These are phyloP conservation scores for Macrolepiota albuminosa DNA, from an alignment of 768 basidiomycete genomes.

Conservation along the genomic window DNA sequence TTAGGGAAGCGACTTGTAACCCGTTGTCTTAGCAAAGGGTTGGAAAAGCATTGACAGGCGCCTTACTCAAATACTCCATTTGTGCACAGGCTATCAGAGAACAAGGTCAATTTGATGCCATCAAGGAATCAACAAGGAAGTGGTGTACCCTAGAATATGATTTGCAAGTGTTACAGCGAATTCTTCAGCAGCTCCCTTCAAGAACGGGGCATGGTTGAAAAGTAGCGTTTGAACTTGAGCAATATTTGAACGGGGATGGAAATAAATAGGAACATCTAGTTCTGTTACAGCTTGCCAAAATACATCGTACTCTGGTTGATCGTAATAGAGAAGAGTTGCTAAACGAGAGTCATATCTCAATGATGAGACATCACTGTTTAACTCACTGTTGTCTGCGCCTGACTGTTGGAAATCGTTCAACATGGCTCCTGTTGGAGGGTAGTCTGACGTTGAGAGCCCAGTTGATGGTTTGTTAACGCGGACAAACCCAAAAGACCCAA, in stretches of 20 bases:
- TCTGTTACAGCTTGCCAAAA: constrained; percentile 35
- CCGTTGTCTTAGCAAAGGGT: neutral
- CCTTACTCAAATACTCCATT: constrained; percentile 36
- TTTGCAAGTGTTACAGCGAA: constrained; percentile 34
- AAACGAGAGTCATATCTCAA: neutral
- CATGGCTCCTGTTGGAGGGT: constrained; percentile 24
- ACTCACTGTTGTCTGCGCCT: constrained; percentile 31
- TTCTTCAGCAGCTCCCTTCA: constrained; percentile 30
- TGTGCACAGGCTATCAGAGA: constrained; percentile 23
- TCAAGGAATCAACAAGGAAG: neutral
- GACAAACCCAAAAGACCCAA: constrained; percentile 33
- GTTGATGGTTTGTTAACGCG: neutral
- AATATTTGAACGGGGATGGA: constrained; percentile 31
- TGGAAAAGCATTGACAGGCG: neutral
- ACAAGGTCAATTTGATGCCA: neutral
- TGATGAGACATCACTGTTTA: too few relatives aligned
- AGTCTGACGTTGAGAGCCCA: neutral
- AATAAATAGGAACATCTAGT: constrained; percentile 34
- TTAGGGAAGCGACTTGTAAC: constrained; percentile 34
- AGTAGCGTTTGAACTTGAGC: constrained; percentile 18
- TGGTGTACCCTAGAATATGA: constrained; percentile 32
- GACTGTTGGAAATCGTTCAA: constrained; percentile 42
- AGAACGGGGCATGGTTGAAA: constrained; percentile 29
- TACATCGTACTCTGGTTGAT: constrained; percentile 33
- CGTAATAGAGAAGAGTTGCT: constrained; percentile 34